phyloP scores from a whole-genome alignment of 106 monocot genomes.

The Dendrobium catenatum region DNA sequence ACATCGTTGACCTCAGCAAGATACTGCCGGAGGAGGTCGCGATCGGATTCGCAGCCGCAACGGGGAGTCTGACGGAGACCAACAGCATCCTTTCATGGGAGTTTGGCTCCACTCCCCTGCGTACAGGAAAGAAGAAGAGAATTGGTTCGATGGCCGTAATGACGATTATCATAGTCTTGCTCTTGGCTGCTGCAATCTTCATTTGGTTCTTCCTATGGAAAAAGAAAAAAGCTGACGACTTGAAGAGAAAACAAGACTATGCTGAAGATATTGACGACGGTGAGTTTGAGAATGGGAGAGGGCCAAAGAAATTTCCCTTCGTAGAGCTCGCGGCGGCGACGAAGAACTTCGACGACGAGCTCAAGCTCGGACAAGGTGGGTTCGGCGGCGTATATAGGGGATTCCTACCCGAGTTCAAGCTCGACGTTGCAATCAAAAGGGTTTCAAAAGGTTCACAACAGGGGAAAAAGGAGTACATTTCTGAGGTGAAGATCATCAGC shows the following conservation, averaged over 20 bases:
- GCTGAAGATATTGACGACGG: constrained; percentile 14
- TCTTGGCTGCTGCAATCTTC: neutral
- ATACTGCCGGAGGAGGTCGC: constrained; percentile 37
- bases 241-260: neutral
- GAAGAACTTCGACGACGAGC: constrained; percentile 32
- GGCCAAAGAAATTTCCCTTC: constrained; percentile 32
- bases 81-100: constrained; percentile 54
- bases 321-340: constrained; percentile 33
- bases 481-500: constrained; percentile 60
- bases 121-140: neutral
- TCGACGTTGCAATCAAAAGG: constrained; percentile 49
- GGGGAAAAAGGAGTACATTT: constrained; percentile 50
- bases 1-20: constrained; percentile 30
- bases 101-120: constrained; percentile 30
- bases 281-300: constrained; percentile 28
- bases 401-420: constrained; percentile 10
- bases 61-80: constrained; percentile 28
- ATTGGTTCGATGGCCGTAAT: neutral
- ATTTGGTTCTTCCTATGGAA: constrained; percentile 10
- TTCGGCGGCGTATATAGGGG: constrained; percentile 54
- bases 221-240: neutral
- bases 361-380: constrained; percentile 58
- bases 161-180: neutral
- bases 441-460: constrained; percentile 38
- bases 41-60: constrained; percentile 61